Percentiles rank a stretch among this genome's conserved stretches.
These are phyloP conservation scores for Akebia trifoliata DNA, from an alignment of 164 flowering plant genomes.

Conservation along the genomic window DNA sequence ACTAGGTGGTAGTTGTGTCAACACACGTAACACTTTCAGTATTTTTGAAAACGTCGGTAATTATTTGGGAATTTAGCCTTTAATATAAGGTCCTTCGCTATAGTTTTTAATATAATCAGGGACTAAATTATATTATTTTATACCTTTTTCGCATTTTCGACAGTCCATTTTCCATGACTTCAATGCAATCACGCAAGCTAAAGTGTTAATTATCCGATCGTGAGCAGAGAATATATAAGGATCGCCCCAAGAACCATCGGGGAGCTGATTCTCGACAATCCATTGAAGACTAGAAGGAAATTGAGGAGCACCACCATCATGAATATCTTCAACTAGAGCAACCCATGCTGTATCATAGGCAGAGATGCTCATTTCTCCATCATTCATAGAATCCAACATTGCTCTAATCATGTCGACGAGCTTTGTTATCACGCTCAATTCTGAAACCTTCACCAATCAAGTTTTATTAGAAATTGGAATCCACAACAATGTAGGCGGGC, in stretches of 20 bases:
- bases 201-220: constrained; percentile 69
- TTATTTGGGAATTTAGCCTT: too few species aligned
- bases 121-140: not conserved
- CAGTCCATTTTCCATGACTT: constrained; percentile 62
- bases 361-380: constrained; percentile 75
- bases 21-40: too few species aligned
- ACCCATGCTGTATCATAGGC: constrained; percentile 98
- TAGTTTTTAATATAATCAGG: too few species aligned
- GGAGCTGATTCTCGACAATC: constrained; percentile 65
- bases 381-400: constrained; percentile 56
- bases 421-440: constrained; percentile 24
- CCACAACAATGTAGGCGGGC: too few species aligned
- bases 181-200: constrained; percentile 73
- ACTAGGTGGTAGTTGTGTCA: too few species aligned
- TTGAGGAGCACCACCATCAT: constrained; percentile 50
- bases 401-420: constrained; percentile 29
- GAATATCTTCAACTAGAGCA: constrained; percentile 55
- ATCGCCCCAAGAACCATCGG: constrained; percentile 96
- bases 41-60: too few species aligned
- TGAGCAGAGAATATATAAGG: constrained; percentile 42
- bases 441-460: constrained; percentile 7
- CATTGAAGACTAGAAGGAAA: constrained; percentile 68
- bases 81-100: too few species aligned
- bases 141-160: constrained; percentile 50
- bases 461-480: too few species aligned